Base-by-base conservation (phyloP, 441 rosid genomes). In the Populus hybrid region DNA sequence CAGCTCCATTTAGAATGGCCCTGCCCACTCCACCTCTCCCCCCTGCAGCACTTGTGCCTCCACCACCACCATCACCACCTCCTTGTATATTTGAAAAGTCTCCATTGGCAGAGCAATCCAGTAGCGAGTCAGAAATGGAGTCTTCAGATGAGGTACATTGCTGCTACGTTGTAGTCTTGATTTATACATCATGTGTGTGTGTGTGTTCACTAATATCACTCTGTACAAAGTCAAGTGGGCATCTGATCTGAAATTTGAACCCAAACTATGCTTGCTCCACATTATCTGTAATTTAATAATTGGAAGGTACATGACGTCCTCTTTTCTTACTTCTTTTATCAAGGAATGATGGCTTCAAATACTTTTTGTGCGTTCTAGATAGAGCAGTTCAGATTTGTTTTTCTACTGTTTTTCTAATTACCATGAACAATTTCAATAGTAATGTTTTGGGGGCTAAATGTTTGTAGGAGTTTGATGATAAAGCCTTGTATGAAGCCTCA, bases 41-140 rank as follows among this genome's bases (percentile, higher is more conserved):
- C 73, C 89, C n/a, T n/a, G n/a, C n/a, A n/a, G n/a, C n/a, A 38
- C 31, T 29, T 29, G 31, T 29, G 85, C 89, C 35, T 89, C 77
- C 71, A 66, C 87, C 86, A 33, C 90, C 86, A 72, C 89, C n/a
- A n/a, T n/a, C 90, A 14, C 87, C 84, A 3, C 89, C 88, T 38
- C 81, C 88, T 71, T 76, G 81, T 77, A 64, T 71, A 61, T 67
- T 82, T 78, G 76, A 84, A 77, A 82, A 86, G 74, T 84, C 87
- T 80, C 77, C 79, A 29, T 26, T 82, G 73, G 88, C 78, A n/a
- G 90, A 87, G 80, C 84, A 80, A 76, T 93, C 95, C 76, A 89
- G 92, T 80, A 88, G 93, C 80, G 99, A 95, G 84, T 92, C 98
- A n/a, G 98, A 92, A 87, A 84, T 94, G 95, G 99, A 94, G 75